These are phyloP conservation scores for Ganoderma lucidum DNA, from an alignment of 1,284 basidiomycete species.

Conservation along the genomic window DNA sequence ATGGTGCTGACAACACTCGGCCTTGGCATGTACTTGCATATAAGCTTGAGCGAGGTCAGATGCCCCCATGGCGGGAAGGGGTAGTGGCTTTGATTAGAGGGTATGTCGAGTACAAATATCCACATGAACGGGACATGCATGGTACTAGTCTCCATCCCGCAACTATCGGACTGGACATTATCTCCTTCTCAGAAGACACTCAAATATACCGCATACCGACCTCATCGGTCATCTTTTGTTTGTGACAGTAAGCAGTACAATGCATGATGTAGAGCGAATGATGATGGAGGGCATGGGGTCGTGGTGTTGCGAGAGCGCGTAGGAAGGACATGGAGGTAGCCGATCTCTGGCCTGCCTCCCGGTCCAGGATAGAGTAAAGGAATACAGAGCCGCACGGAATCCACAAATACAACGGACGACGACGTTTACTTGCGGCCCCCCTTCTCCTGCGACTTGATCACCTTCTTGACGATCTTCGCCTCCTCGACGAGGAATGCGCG, in stretches of 20 bases:
- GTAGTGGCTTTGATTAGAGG: background rate
- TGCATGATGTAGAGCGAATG: constrained; percentile 40
- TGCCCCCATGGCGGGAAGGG: background rate
- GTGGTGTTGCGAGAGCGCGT: constrained; percentile 33
- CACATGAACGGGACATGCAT: background rate
- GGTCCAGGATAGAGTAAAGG: constrained; percentile 29
- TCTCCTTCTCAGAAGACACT: background rate
- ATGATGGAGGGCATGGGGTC: constrained; percentile 37
- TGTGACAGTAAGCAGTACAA: constrained; percentile 42
- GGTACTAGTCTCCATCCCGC: too few species aligned
- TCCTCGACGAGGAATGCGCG: constrained; percentile 99
- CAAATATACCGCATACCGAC: constrained; percentile 38
- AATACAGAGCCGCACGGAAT: constrained; percentile 31
- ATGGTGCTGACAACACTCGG: background rate
- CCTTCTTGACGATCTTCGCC: constrained; percentile 99
- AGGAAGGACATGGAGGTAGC: constrained; percentile 21
- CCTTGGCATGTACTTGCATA: background rate
- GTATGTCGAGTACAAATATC: background rate
- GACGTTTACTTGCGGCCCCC: constrained; percentile 43
- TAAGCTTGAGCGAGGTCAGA: background rate
- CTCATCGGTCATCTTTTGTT: constrained; percentile 42
- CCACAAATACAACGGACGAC: constrained; percentile 13
- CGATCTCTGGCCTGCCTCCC: constrained; percentile 24
- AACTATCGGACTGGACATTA: too few species aligned
- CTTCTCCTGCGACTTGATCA: constrained; percentile 90